Evolutionary conservation across 176 grass and related monocot genomes (phyloP).

Genomic region (Zizania latifolia): DNA sequence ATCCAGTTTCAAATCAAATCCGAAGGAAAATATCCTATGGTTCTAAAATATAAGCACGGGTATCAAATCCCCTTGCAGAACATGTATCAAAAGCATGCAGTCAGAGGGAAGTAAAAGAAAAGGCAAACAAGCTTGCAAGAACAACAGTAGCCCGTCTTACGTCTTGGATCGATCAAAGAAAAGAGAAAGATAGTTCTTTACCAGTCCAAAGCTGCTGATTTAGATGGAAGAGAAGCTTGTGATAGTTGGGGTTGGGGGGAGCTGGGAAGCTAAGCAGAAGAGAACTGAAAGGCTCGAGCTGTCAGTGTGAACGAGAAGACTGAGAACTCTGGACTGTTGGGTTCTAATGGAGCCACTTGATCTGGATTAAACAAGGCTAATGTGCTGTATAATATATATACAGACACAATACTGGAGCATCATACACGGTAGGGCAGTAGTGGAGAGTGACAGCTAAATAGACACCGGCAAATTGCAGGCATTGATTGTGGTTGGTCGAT

Average conservation of each 20-base stretch:
- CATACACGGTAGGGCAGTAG: slow-evolving; percentile 23
- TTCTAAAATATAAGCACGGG: neutral
- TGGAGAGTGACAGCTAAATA: slow-evolving; percentile 40
- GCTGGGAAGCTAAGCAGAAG: neutral
- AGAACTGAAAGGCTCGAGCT: neutral
- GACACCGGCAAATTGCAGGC: slow-evolving; percentile 10
- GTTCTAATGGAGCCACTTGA: slow-evolving; percentile 19
- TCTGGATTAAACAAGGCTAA: slow-evolving; percentile 21
- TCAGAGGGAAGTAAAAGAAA: neutral
- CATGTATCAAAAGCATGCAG: neutral
- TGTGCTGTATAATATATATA: slow-evolving; percentile 18
- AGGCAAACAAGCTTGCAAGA: neutral
- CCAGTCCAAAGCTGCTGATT: slow-evolving; percentile 3
- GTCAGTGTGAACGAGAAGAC: neutral
- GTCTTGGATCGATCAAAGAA: neutral
- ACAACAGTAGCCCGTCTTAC: neutral
- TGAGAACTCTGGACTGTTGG: neutral
- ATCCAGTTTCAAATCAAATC: neutral
- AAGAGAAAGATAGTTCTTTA: slow-evolving; percentile 14
- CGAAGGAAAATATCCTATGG: neutral
- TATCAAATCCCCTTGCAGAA: neutral
- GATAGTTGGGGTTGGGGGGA: slow-evolving; percentile 22
- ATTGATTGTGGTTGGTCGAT: slow-evolving; percentile 39
- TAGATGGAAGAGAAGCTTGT: neutral
- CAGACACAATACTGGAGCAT: slow-evolving; percentile 7